Evolutionary conservation across 192 early-diverging fungal genomes (phyloP).

Genomic region (Backusella mclennaniae): DNA sequence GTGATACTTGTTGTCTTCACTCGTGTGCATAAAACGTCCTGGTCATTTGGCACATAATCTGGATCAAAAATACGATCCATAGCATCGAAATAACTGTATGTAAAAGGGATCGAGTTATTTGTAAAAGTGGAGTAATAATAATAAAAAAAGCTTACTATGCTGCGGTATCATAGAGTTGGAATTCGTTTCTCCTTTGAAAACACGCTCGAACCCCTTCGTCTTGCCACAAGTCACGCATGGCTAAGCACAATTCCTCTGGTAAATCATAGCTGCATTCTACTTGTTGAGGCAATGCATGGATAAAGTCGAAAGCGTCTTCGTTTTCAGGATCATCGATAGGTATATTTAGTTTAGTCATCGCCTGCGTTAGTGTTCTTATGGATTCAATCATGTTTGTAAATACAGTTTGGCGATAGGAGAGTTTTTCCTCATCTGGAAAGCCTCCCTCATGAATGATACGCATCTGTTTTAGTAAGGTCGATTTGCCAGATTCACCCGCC

Average conservation of each 20-base stretch:
- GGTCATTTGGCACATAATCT: conserved; percentile 86
- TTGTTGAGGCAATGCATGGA: conserved; percentile 76
- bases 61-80: conserved; percentile 83
- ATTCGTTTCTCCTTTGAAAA: conserved; percentile 83
- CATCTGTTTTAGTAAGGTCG: conserved; percentile 99
- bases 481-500: conserved; percentile 96
- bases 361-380: conserved; percentile 90
- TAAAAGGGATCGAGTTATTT: not conserved
- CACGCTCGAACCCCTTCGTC: conserved; percentile 81
- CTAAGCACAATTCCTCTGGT: conserved; percentile 70
- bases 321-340: conserved; percentile 62
- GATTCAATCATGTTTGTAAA: conserved; percentile 95
- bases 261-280: conserved; percentile 83
- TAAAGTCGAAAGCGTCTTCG: conserved; percentile 78
- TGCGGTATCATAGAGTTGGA: conserved; percentile 95
- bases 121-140: not conserved
- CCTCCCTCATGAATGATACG: conserved; percentile 95
- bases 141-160: conserved; percentile 63
- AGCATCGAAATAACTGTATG: conserved; percentile 84
- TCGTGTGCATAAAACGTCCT: conserved; percentile 93
- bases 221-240: conserved; percentile 79
- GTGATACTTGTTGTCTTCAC: conserved; percentile 98
- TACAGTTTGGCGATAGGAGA: conserved; percentile 93
- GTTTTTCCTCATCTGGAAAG: conserved; percentile 83
- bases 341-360: conserved; percentile 89